These are phyloP conservation scores for Dothiorella sarmentorum DNA, from an alignment of 2,329 filamentous ascomycete species.

Conservation along the genomic window DNA sequence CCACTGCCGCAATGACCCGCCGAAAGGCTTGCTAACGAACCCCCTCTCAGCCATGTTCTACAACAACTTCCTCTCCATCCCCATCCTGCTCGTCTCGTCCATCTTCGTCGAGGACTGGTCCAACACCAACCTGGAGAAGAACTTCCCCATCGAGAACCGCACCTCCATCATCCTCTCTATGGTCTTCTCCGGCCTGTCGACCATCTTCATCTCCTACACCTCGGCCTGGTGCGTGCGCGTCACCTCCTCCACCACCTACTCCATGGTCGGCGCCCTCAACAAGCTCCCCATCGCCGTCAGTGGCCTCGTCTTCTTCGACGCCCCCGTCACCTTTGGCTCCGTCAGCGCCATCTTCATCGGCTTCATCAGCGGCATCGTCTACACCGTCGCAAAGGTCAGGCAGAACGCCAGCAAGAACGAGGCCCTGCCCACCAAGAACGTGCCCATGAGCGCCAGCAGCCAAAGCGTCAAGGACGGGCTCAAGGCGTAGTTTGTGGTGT, in stretches of 20 bases:
- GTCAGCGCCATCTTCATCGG: conserved; percentile 88
- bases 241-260: conserved; percentile 96
- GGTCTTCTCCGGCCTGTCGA: conserved; percentile 87
- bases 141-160: conserved; percentile 81
- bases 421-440: conserved; percentile 63
- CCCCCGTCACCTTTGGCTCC: conserved; percentile 86
- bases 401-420: conserved; percentile 63
- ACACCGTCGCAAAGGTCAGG: conserved; percentile 80
- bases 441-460: conserved; percentile 81
- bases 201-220: conserved; percentile 99
- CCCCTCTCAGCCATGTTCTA: conserved; percentile 85
- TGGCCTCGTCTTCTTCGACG: conserved; percentile 91
- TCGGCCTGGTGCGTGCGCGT: conserved; percentile 98
- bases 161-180: conserved; percentile 81
- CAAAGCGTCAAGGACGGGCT: conserved; percentile 85
- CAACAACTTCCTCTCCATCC: conserved; percentile 97
- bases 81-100: conserved; percentile 79
- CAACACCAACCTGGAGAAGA: conserved; percentile 71
- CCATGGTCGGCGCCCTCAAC: conserved; percentile 96
- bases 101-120: conserved; percentile 92
- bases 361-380: conserved; percentile 89
- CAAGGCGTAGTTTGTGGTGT: conserved; percentile 55
- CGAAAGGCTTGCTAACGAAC: conserved; percentile 18
- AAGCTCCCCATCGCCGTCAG: conserved; percentile 89
- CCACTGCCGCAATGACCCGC: not conserved